Evolutionary conservation across 352 stramenopile species (phyloP).

Genomic region (Phytopythium aichiense): DNA sequence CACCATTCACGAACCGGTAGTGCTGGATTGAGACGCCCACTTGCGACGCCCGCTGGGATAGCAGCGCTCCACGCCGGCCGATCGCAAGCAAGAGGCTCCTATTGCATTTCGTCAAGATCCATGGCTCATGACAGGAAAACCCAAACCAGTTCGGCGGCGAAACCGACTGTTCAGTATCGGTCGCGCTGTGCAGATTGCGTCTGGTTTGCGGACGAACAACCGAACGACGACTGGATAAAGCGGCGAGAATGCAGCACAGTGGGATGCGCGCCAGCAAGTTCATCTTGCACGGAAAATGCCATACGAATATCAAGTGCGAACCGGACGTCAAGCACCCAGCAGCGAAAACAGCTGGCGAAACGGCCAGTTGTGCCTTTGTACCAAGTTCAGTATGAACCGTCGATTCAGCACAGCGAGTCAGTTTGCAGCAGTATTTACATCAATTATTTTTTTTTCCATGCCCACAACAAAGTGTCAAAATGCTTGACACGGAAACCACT

Average conservation of each 20-base stretch:
- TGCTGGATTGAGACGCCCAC: too few relatives aligned
- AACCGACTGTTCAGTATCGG: background rate
- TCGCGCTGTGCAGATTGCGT: background rate
- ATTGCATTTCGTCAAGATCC: too few relatives aligned
- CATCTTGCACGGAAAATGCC: background rate
- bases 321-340: background rate
- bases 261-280: background rate
- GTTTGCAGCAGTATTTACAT: background rate
- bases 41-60: too few relatives aligned
- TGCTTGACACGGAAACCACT: background rate
- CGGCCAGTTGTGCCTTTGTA: background rate
- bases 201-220: background rate
- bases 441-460: background rate
- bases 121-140: too few relatives aligned
- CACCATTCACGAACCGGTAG: too few relatives aligned
- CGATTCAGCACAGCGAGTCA: background rate
- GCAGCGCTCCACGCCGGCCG: too few relatives aligned
- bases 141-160: background rate
- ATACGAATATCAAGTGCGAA: background rate
- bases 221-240: background rate
- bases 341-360: slow-evolving; percentile 2
- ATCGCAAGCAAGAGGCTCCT: background rate
- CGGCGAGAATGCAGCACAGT: background rate
- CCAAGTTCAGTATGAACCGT: background rate
- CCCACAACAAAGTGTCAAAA: background rate